These are phyloP conservation scores for Stygiomarasmius scandens DNA, from an alignment of 1,284 basidiomycete genomes.

Conservation along the genomic window DNA sequence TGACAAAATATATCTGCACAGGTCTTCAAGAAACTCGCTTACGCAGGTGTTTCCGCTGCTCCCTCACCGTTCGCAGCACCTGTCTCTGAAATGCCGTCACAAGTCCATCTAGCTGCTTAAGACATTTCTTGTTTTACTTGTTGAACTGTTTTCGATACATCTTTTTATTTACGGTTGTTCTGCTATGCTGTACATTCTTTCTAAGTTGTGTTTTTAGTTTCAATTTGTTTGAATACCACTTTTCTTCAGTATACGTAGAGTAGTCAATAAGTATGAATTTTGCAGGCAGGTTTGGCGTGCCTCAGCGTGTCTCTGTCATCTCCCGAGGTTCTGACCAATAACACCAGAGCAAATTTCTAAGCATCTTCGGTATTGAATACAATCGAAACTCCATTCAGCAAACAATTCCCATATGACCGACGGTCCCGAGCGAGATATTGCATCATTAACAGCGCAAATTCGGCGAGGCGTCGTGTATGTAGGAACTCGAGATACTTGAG, in stretches of 20 bases:
- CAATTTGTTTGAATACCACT: not conserved
- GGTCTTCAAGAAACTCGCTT: conserved; percentile 39
- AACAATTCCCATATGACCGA: not conserved
- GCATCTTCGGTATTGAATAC: not conserved
- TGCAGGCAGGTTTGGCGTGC: too few species aligned
- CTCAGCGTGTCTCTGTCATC: not conserved
- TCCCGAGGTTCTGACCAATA: not conserved
- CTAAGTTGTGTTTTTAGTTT: not conserved
- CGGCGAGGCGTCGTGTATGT: too few species aligned
- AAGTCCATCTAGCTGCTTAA: not conserved
- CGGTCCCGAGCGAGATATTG: too few species aligned
- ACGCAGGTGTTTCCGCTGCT: conserved; percentile 17
- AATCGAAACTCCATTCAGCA: not conserved
- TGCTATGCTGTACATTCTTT: not conserved
- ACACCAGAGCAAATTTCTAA: not conserved
- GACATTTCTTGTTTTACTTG: not conserved
- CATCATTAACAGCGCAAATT: too few species aligned
- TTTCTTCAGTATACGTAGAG: not conserved
- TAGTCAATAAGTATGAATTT: not conserved
- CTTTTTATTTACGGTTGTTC: not conserved
- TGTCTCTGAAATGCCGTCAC: conserved; percentile 4
- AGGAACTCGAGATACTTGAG: too few species aligned
- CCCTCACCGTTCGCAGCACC: conserved; percentile 18
- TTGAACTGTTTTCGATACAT: not conserved
- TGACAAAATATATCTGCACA: conserved; percentile 10